Conservation (phyloP, 148 eudicot species). For the Rhododendron mucronatum region DNA sequence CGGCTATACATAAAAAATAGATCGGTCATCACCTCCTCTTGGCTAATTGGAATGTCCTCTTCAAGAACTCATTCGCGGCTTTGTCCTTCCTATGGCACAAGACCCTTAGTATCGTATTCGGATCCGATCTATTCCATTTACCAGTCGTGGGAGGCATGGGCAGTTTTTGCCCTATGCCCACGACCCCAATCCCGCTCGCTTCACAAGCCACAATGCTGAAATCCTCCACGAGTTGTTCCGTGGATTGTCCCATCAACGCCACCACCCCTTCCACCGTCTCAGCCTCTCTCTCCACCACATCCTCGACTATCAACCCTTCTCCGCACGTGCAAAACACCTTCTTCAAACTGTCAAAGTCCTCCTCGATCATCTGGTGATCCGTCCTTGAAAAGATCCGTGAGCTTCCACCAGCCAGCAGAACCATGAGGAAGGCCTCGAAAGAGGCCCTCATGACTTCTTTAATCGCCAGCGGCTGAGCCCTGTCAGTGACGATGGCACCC, state of each 20-base stretch:
- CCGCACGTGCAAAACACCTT: conserved; percentile 53
- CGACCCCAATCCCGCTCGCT: conserved; percentile 60
- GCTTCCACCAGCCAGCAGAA: conserved; percentile 82
- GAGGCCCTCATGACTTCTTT: conserved; percentile 85
- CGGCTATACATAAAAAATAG: not conserved
- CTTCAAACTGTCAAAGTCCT: conserved; percentile 68
- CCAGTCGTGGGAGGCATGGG: conserved; percentile 90
- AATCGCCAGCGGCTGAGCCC: conserved; percentile 65
- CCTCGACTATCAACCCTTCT: conserved; percentile 57
- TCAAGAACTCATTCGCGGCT: conserved; percentile 63
- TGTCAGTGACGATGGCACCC: conserved; percentile 61
- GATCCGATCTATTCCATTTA: conserved; percentile 73
- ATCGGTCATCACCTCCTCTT: conserved; percentile 50
- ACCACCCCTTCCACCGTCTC: conserved; percentile 80
- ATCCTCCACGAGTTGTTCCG: conserved; percentile 77
- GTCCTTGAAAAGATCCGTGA: conserved; percentile 41
- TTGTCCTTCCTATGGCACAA: conserved; percentile 75
- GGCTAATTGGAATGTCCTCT: conserved; percentile 77
- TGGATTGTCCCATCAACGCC: conserved; percentile 65
- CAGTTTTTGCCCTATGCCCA: conserved; percentile 48
- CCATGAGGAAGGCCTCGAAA: conserved; percentile 78
- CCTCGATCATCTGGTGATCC: conserved; percentile 61
- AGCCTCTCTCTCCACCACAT: conserved; percentile 69
- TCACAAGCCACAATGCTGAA: conserved; percentile 63
- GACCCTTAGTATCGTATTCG: conserved; percentile 84